Evolutionary conservation across 495 filamentous ascomycete genomes (phyloP), one percentile per base, ranked within the genome.

Genomic region (Penicillium odoratum): DNA sequence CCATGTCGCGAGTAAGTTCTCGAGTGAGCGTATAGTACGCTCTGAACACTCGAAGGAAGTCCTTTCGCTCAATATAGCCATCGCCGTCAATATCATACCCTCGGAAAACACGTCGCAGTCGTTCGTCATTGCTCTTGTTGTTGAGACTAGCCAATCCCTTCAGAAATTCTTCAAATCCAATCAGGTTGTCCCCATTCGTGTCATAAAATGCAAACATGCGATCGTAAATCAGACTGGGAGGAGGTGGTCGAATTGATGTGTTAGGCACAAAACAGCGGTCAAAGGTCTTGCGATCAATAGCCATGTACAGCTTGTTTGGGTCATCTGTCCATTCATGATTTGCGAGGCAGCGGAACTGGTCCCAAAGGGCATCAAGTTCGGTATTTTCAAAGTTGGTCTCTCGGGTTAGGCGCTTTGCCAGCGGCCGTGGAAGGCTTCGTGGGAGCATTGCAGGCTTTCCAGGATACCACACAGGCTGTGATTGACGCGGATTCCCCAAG

Each of bases 181-280:
- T 96, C 9, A 95, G 74, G 8, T 88, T 90, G 64, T 98, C 90
- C 33, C 83, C 79, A 65, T 98, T 91, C 42, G 86, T 89, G 65
- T 98, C 95, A 70, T 96, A 99, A 70, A 97, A 97, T 33, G 88
- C 84, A 74, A 99, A 99, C 83, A 96, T 90, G 55, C 94, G 88
- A 74, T 98, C 93, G 64, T 96, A 93, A 44, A 98, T 89, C 3
- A 97, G 79, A 70, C 93, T 97, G 5, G 93, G 91, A 5, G 88
- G 81, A 9, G 88, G 84, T 13, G 89, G 87, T 31, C 87, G 81
- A 56, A 83, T 81, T n/a, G 89, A 86, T 4, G 85, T 88, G 38
- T 88, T 88, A 1, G 92, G 93, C 2, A 94, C 83, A 55, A 98
- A 88, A 60, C 91, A 94, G 54, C 88, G 86, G 65, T 96, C 89